Base-by-base conservation (phyloP, 179 eudicot species). In the Spergularia azorica region DNA sequence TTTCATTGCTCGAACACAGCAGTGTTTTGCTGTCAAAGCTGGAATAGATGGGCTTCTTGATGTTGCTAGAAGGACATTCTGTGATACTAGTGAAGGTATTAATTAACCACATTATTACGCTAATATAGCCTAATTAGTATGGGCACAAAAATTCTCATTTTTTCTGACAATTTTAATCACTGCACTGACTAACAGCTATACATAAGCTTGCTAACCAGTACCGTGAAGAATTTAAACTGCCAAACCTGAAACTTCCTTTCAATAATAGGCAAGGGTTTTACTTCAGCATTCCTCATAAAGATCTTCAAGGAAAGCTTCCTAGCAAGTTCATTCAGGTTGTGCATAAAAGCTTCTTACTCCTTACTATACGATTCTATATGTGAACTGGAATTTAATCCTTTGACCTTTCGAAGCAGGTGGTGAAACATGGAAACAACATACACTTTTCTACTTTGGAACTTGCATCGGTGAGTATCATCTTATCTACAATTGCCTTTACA, bases 61-160 rank as follows among this genome's bases (percentile, higher is more conserved):
- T 85, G 91, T 93, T 79, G 92, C 99, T 67, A 81, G 99, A 77
- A 89, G 98, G 85, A 87, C 99, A 67, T 95, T 95, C 79, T 95
- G 97, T 83, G 99, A 95, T 83, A 91, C 95, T 72, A 95, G 99
- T 83, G 99, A 95, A 95, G 99, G 99, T 91, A 79, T 55, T 74
- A 64, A 67, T 63, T 26, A 26, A 26, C 32, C 58, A 57, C 51
- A 12, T 62, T 32, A 5, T 71, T 61, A 56, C 46, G 52, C 41
- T 77, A 69, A 46, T 39, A 26, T 15, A 46, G n/a, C 52, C 67
- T 71, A n/a, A 56, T 26, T 39, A 74, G 14, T 14, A 54, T 14
- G 41, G 9, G 50, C 56, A 8, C 69, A 6, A n/a, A 26, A 39
- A n/a, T 16, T 61, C 60, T 59, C 57, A 18, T 83, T 50, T 16